Evolutionary conservation across 2,329 filamentous ascomycete genomes (phyloP).

Genomic region (Monosporascus sp.): DNA sequence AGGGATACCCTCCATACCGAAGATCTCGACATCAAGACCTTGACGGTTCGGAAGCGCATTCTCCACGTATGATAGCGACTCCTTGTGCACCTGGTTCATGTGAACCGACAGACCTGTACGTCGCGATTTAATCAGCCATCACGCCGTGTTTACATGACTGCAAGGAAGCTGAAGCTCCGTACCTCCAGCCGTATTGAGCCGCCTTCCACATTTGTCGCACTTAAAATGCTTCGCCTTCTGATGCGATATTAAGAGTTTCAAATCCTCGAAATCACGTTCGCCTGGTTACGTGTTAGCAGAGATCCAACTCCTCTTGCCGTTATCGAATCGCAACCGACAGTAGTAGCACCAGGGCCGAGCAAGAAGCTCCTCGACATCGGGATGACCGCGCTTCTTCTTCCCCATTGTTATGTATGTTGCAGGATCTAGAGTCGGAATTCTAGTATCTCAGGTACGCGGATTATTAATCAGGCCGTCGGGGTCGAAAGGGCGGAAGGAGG

Average conservation of each 20-base stretch:
- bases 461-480: not conserved
- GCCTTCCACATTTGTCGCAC: constrained; percentile 82
- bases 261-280: constrained; percentile 95
- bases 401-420: constrained; percentile 53
- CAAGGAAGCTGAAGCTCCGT: constrained; percentile 25
- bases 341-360: constrained; percentile 96
- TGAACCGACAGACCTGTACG: constrained; percentile 81
- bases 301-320: not conserved
- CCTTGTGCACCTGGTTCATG: constrained; percentile 98
- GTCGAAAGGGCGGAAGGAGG: not conserved
- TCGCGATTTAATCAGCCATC: constrained; percentile 6
- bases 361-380: constrained; percentile 84
- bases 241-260: constrained; percentile 94
- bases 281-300: constrained; percentile 37
- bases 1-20: constrained; percentile 96
- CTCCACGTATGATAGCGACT: constrained; percentile 79
- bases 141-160: not conserved
- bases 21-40: constrained; percentile 88
- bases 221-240: constrained; percentile 99
- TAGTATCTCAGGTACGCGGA: not conserved
- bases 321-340: constrained; percentile 47
- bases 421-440: too few relatives aligned
- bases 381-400: constrained; percentile 85
- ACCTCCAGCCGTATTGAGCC: constrained; percentile 94
- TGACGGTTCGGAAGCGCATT: constrained; percentile 86